phyloP scores from a whole-genome alignment of 805 yeast species.

The Saturnispora saitoi region DNA sequence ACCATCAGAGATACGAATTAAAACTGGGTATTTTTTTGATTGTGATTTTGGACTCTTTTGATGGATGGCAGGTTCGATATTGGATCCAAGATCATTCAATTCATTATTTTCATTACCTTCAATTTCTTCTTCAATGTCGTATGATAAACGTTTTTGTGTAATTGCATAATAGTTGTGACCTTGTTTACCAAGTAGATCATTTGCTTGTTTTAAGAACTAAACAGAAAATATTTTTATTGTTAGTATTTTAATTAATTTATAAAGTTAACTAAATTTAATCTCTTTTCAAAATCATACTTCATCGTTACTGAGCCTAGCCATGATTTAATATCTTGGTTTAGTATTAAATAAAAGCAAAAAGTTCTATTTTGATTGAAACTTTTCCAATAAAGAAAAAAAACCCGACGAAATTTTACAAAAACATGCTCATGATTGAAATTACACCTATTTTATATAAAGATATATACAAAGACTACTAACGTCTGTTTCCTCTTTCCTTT shows the following conservation, averaged over 20 bases:
- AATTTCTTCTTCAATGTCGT: conserved; percentile 17
- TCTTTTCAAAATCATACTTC: conserved; percentile 18
- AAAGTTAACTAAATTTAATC: not conserved
- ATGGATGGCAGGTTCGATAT: conserved; percentile 13
- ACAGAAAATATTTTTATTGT: not conserved
- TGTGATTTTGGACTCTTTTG: not conserved
- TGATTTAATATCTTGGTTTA: not conserved
- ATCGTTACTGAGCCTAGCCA: conserved; percentile 6
- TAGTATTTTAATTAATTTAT: not conserved
- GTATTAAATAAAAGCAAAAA: too few relatives aligned
- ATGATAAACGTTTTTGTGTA: conserved; percentile 47
- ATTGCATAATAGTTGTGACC: conserved; percentile 40
- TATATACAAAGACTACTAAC: not conserved
- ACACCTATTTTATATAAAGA: not conserved
- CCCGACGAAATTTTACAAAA: not conserved
- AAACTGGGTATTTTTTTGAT: conserved; percentile 39
- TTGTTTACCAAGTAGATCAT: conserved; percentile 15
- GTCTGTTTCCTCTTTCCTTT: conserved; percentile 7
- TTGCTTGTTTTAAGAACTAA: conserved; percentile 23
- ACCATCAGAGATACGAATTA: conserved; percentile 64
- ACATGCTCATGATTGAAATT: not conserved
- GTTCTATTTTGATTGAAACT: not conserved
- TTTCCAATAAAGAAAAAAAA: not conserved
- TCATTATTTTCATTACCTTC: conserved; percentile 7
- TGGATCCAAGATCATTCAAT: conserved; percentile 15